These are phyloP conservation scores for Septoria linicola DNA, from an alignment of 2,329 filamentous ascomycete genomes.

Conservation along the genomic window DNA sequence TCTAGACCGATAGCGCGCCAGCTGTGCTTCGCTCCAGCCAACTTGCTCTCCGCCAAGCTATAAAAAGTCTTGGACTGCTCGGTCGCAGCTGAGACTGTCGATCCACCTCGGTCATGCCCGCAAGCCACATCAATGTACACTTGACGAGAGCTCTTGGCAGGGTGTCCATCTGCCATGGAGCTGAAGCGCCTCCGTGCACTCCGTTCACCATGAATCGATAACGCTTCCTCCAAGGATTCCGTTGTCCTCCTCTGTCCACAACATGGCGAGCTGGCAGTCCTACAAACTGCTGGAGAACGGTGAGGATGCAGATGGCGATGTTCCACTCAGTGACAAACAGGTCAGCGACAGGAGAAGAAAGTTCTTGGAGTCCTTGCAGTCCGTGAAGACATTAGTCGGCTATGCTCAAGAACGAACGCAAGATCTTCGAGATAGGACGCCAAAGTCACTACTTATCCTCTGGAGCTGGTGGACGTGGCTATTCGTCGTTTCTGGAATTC, in stretches of 20 bases:
- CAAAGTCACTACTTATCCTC: constrained; percentile 8
- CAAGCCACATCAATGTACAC: constrained; percentile 10
- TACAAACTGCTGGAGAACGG: constrained; percentile 26
- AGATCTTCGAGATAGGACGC: neutral
- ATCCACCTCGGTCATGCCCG: constrained; percentile 1
- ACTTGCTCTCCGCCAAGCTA: neutral
- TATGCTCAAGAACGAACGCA: constrained; percentile 9
- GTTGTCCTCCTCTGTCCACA: neutral
- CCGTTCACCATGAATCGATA: neutral
- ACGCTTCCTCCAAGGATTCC: neutral
- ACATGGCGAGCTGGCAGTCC: constrained; percentile 23
- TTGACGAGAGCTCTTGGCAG: constrained; percentile 10
- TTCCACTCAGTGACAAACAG: constrained; percentile 3
- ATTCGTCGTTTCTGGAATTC: constrained; percentile 13
- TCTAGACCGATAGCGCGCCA: too few species aligned
- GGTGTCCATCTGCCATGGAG: neutral
- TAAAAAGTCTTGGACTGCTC: neutral
- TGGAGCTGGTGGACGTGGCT: constrained; percentile 19
- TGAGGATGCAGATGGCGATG: constrained; percentile 14
- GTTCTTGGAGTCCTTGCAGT: constrained; percentile 16
- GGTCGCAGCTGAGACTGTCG: neutral
- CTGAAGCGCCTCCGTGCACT: neutral
- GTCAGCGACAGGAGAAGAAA: constrained; percentile 7
- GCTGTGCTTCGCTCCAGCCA: too few species aligned
- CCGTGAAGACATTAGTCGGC: constrained; percentile 10